Conservation (phyloP, 208 protist species). For the Spongospora subterranea region DNA sequence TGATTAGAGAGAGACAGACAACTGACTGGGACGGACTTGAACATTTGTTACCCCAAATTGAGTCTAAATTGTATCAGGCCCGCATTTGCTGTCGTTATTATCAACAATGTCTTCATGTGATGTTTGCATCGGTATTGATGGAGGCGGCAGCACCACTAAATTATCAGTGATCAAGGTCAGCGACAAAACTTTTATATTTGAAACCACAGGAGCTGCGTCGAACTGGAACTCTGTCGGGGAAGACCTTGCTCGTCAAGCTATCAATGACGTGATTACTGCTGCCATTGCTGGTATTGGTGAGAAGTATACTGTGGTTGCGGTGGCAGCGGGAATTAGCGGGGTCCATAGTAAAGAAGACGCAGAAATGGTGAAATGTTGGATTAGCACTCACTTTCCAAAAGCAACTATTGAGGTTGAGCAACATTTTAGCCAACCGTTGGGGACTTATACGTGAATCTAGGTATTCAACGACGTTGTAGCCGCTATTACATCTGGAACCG, state of each 20-base stretch:
- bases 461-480: slow-evolving; percentile 39
- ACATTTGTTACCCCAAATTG: too few species aligned
- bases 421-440: background rate
- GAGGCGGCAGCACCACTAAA: slow-evolving; percentile 44
- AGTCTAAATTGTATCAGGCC: too few species aligned
- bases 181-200: background rate
- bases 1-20: too few species aligned
- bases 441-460: background rate
- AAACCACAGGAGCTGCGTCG: background rate
- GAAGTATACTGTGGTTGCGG: background rate
- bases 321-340: slow-evolving; percentile 28
- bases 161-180: background rate
- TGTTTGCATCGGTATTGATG: slow-evolving; percentile 32
- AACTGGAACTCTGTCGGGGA: slow-evolving; percentile 30
- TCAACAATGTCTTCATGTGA: background rate
- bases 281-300: background rate
- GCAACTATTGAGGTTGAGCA: slow-evolving; percentile 1
- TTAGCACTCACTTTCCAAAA: background rate
- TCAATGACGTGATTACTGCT: background rate
- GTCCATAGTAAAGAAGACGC: background rate
- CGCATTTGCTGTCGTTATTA: too few species aligned
- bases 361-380: background rate
- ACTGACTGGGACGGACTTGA: too few species aligned
- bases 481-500: slow-evolving; percentile 1
- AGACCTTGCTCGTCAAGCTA: background rate